Base-by-base conservation (phyloP, 306 rosid species). In the Mucuna pruriens region DNA sequence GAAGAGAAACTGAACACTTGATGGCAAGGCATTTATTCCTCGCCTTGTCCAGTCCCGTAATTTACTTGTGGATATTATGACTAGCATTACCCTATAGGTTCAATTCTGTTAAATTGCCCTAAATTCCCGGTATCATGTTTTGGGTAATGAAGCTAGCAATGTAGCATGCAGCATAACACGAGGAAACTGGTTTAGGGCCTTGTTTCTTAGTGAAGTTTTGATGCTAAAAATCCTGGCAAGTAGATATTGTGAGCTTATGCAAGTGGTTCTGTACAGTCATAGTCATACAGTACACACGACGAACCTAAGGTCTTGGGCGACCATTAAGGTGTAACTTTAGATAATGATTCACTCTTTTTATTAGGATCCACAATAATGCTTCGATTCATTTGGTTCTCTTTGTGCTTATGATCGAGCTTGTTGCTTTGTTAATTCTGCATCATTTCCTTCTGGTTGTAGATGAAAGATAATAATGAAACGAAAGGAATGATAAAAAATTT, bases 1-100 rank as follows among this genome's bases (percentile, higher is more conserved):
- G 84, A 91, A 85, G 88, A 81, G 75, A 77, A 74, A 78, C 63
- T 90, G 75, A 87, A 48, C 54, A 34, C 45, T 71, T 61, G 79
- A 74, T 55, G 66, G 39, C 13, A 17, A 57, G 55, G 33, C 15
- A 12, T 82, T 74, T 33, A 65, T 61, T 71, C 51, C 66, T 54
- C 25, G 66, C 78, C 72, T n/a, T 22, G 31, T 62, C 45, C 77
- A 26, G 20, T 64, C 65, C 67, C 79, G 77, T 79, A 75, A 75
- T 78, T 80, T 76, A 76, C 76, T 34, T 39, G 79, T 55, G 84
- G 76, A 51, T 77, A 75, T 7, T 5, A 19, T 63, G 19, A 15
- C 52, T 36, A 29, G 77, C 66, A 69, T 33, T 49, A 39, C 71
- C 54, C 55, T 17, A 12, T 42, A 63, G 65, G 71, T 62, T 65